phyloP scores from a whole-genome alignment of 2,329 filamentous ascomycete genomes.

The Colletotrichum sp. region DNA sequence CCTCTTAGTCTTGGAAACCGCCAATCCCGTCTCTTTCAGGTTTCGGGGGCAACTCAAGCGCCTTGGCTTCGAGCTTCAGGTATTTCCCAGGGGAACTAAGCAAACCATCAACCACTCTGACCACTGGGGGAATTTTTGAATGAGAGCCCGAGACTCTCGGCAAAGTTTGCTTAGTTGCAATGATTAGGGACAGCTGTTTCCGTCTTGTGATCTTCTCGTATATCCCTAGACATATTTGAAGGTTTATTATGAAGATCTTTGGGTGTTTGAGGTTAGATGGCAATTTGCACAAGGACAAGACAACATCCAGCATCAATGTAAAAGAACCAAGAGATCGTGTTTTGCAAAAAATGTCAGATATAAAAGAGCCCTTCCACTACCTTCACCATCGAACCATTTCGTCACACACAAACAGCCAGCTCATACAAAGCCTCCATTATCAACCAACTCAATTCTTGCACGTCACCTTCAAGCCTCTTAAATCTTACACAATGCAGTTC shows the following conservation, averaged over 20 bases:
- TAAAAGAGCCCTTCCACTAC: background rate
- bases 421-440: background rate
- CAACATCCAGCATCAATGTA: background rate
- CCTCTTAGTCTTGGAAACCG: background rate
- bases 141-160: background rate
- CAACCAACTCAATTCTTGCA: background rate
- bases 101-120: fast-evolving
- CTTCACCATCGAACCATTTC: background rate
- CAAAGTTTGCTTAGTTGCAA: background rate
- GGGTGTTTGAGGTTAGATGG: background rate
- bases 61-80: background rate
- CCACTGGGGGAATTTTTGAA: background rate
- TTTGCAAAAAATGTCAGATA: fast-evolving
- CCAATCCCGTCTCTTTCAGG: background rate
- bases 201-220: background rate
- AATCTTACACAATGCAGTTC: slow-evolving; percentile 18
- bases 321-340: background rate
- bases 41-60: background rate
- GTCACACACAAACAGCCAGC: background rate
- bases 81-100: background rate
- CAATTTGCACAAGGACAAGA: background rate
- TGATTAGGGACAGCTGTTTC: background rate
- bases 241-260: background rate
- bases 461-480: background rate
- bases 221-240: background rate